Evolutionary conservation across 1,284 basidiomycete genomes (phyloP), one percentile per base, ranked within the genome.

Genomic region (Stereum hirsutum): DNA sequence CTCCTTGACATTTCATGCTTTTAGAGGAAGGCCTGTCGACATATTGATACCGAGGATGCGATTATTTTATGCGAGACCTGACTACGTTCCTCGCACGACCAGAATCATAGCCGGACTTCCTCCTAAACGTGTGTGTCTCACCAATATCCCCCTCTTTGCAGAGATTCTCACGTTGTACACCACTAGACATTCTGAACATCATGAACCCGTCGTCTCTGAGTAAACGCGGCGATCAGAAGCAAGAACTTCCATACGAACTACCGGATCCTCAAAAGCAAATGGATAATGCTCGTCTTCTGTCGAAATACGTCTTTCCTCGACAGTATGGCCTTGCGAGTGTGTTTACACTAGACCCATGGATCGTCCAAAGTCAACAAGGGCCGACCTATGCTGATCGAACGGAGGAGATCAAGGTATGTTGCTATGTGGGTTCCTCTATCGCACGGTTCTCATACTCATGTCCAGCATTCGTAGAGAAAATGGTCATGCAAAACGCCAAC

Each of bases 231-330:
- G 1, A 45, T 49, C 6, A 62, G 67, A 72, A 36, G 28, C 28
- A 8, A 10, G 8, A 8, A n/a, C 28, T n/a, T n/a, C 11, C 36
- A 38, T 38, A 26, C 36, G 12, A 25, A 14, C 36, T 24, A 17
- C 65, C 66, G 1, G 69, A 75, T 48, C 60, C 66, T 19, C 61
- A 58, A 11, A 55, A 63, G 43, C 70, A 73, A 50, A 66, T 62
- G 39, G 65, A 65, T 35, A 57, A 73, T 43, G 72, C 74, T 1
- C 71, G 85, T 19, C 81, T 81, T 52, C 59, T 89, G 2, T 69
- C 81, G 19, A 92, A 90, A 63, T 88, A 93, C 56, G 65, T 95
- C 0, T 94, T 94, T 53, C 81, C 89, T 6, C 70, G 78, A 24
- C 86, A 91, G 51, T 89, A 83, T 52, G 72, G 73, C 0, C 60